These are phyloP conservation scores for Hippophae tibetana DNA, from an alignment of 306 rosid genomes.

Conservation along the genomic window DNA sequence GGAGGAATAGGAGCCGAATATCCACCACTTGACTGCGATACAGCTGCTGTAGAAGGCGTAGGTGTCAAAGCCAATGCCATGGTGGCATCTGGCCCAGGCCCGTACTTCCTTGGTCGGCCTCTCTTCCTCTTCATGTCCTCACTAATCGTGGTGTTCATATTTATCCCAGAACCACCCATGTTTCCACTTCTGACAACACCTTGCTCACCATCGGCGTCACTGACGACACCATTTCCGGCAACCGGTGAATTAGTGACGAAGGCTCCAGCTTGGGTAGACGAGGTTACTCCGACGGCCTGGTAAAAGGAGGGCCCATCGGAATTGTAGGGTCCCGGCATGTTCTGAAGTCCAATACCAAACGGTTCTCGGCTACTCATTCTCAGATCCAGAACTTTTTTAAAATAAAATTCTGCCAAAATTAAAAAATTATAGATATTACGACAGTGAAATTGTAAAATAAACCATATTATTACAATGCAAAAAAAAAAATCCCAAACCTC, in stretches of 20 bases:
- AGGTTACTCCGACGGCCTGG: conserved; percentile 23
- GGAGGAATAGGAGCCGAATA: too few relatives aligned
- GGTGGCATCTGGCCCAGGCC: conserved; percentile 18
- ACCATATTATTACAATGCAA: neutral
- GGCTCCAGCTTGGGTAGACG: conserved; percentile 5
- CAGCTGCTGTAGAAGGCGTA: neutral
- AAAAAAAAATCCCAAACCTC: too few relatives aligned
- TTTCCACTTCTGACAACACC: conserved; percentile 7
- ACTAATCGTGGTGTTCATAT: conserved; percentile 19
- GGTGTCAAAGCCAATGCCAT: conserved; percentile 1
- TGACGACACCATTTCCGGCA: neutral
- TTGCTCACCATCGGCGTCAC: neutral
- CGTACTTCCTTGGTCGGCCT: conserved; percentile 78
- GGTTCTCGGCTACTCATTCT: conserved; percentile 46
- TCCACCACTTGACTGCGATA: neutral
- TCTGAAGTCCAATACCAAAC: conserved; percentile 31
- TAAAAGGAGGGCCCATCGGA: conserved; percentile 32
- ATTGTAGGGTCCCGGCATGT: conserved; percentile 21
- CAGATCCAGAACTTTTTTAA: conserved; percentile 39
- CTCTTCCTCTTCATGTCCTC: conserved; percentile 55
- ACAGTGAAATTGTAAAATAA: too few relatives aligned
- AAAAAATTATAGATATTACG: neutral
- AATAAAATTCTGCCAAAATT: conserved; percentile 12
- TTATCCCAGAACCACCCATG: conserved; percentile 22
- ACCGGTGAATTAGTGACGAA: conserved; percentile 12